phyloP scores from a whole-genome alignment of 179 eudicot species.

The Camellia oleifera region DNA sequence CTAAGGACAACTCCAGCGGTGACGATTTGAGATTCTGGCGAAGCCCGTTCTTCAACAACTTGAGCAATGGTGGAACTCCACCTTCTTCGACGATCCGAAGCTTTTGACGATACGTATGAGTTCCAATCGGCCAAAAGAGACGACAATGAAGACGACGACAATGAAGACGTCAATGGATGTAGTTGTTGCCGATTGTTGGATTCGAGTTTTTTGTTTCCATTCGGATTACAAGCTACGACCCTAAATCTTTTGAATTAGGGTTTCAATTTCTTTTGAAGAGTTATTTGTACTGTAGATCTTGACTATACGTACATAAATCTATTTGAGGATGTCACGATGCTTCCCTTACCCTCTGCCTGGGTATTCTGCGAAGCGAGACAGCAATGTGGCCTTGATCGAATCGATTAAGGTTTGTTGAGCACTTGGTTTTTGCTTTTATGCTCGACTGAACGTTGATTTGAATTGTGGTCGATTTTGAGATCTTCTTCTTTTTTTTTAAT shows the following conservation, averaged over 20 bases:
- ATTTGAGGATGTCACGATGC: not conserved
- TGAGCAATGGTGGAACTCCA: too few species aligned
- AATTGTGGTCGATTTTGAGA: not conserved
- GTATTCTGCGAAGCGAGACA: constrained; percentile 33
- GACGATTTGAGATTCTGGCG: too few species aligned
- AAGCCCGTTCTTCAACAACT: too few species aligned
- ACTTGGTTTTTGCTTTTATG: constrained; percentile 6
- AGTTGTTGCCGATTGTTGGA: not conserved
- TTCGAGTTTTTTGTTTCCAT: not conserved
- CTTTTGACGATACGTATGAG: too few species aligned
- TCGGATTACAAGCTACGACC: not conserved
- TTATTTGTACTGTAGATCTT: not conserved
- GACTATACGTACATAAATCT: not conserved
- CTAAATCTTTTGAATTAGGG: not conserved
- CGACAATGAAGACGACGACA: too few species aligned
- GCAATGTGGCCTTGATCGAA: constrained; percentile 7
- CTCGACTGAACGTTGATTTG: constrained; percentile 2
- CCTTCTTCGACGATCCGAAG: too few species aligned
- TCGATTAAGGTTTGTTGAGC: constrained; percentile 15
- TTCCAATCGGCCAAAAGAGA: too few species aligned
- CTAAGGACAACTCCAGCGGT: too few species aligned
- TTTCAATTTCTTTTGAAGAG: too few species aligned
- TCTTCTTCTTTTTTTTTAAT: not conserved
- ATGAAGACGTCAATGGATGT: too few species aligned
- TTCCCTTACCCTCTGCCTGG: constrained; percentile 25